phyloP scores from a whole-genome alignment of 2,329 filamentous ascomycete species.

The Phoma sp. region DNA sequence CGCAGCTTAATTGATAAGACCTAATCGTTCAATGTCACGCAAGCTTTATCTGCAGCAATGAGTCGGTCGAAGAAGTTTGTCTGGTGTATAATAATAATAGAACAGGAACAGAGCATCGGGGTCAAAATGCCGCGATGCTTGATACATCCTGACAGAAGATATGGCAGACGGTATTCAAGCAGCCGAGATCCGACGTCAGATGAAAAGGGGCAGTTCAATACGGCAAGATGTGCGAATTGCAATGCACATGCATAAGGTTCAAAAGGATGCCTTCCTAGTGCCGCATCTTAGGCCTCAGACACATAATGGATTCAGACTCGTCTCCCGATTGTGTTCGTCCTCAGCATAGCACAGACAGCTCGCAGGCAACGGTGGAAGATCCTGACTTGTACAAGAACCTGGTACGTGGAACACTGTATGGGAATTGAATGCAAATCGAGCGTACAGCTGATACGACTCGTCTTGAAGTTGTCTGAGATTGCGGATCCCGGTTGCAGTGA shows the following conservation, averaged over 20 bases:
- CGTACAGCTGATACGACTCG: neutral
- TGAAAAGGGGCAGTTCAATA: neutral
- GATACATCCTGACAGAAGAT: neutral
- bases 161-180: neutral
- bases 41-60: neutral
- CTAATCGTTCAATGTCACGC: neutral
- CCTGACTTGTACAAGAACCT: neutral
- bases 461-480: neutral
- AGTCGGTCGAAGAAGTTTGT: neutral
- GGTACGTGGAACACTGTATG: neutral
- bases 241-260: too few species aligned
- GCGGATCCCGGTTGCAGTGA: neutral
- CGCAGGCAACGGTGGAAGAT: neutral
- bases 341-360: neutral
- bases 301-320: neutral
- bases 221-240: neutral
- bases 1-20: neutral
- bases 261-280: neutral
- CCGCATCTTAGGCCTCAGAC: neutral
- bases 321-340: neutral
- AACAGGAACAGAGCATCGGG: neutral
- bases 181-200: neutral
- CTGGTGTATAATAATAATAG: neutral
- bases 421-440: neutral
- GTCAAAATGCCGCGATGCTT: neutral